Base-by-base conservation (phyloP, 2,329 filamentous ascomycete genomes). In the Fusarium sp. region DNA sequence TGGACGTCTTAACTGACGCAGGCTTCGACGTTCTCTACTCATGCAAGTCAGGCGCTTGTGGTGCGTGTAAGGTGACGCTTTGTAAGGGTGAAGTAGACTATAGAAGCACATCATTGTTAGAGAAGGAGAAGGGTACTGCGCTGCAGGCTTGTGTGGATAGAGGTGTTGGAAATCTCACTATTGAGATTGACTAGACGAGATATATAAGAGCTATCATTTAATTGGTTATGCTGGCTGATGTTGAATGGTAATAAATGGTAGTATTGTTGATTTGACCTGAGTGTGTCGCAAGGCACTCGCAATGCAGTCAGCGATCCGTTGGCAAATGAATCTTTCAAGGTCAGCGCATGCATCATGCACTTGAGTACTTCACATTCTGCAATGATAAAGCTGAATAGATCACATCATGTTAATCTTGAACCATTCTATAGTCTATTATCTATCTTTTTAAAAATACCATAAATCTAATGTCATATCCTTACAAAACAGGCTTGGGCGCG, bases 241-340 rank as follows among this genome's bases (percentile, higher is more conserved):
- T 10, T 4, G 0, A 18, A 34, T 18, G 0, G 1, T 18, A 5
- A 32, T 1, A 16, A 34, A 34, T 34, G 8, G 7, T 15, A 16
- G 15, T 30, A 30, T 15, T 30, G 12, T 34, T 18, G 32, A 34
- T 9, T 18, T 6, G 1, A n/a, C 5, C 34, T 1, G 34, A n/a
- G 9, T n/a, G 9, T n/a, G 16, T 10, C 25, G 9, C 25, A 38
- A 38, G 0, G 6, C 4, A n/a, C 9, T 38, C 2, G 18, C 5
- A 11, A 38, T 5, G 9, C 16, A n/a, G 16, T 18, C 32, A 18
- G 16, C 32, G 9, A 18, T 32, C 30, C 5, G 30, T 32, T 5
- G 3, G 15, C 16, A 2, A 18, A 10, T 34, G 16, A 34, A 34
- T 18, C 8, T 3, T 18, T 16, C 8, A 18, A 18, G 15, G 5